Evolutionary conservation across 306 rosid genomes (phyloP).

Genomic region (Begonia loranthoides): DNA sequence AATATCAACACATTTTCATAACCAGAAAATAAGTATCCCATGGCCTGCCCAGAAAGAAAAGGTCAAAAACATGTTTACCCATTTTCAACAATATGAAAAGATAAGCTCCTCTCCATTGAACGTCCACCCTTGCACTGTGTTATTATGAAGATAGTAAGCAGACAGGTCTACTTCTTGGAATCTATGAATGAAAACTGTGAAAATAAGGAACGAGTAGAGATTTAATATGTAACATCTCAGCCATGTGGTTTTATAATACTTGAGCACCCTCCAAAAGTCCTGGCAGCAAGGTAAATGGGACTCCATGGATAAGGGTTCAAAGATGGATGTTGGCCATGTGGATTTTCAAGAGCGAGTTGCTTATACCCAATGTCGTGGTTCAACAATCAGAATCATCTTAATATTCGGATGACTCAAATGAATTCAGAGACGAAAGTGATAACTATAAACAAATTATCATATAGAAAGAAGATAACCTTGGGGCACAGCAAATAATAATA

Average conservation of each 20-base stretch:
- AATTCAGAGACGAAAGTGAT: too few relatives aligned
- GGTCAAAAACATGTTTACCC: conserved; percentile 29
- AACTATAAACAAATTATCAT: background rate
- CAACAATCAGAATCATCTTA: too few relatives aligned
- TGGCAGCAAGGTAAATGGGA: too few relatives aligned
- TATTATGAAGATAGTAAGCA: background rate
- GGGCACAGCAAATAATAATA: conserved; percentile 61
- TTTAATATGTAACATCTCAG: too few relatives aligned
- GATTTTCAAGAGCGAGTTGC: too few relatives aligned
- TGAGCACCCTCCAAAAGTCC: too few relatives aligned
- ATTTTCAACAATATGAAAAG: conserved; percentile 57
- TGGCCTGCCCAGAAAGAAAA: background rate
- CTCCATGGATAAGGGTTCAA: too few relatives aligned
- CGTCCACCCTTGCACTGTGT: conserved; percentile 75
- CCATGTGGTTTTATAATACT: too few relatives aligned
- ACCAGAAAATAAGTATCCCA: background rate
- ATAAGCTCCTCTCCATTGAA: conserved; percentile 69
- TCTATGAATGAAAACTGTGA: background rate
- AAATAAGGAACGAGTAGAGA: background rate
- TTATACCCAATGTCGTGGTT: too few relatives aligned
- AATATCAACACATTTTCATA: conserved; percentile 10
- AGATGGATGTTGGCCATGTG: too few relatives aligned
- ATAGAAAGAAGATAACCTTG: conserved; percentile 32
- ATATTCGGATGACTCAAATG: too few relatives aligned
- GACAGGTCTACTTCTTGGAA: conserved; percentile 5